Base-by-base conservation (phyloP, 2,329 filamentous ascomycete species). In the Byssoonygena ceratinophila region DNA sequence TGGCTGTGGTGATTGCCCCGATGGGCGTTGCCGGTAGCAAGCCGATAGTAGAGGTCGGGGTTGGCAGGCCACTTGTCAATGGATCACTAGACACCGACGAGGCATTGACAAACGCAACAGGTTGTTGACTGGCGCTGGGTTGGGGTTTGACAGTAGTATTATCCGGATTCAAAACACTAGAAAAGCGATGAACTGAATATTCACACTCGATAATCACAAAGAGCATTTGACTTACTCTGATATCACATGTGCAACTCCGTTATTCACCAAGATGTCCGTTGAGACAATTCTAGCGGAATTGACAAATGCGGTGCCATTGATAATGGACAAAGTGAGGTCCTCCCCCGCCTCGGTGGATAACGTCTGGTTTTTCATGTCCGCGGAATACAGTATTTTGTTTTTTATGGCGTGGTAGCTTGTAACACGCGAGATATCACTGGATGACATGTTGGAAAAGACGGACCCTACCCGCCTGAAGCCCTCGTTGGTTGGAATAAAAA, bases 381-480 rank as follows among this genome's bases (percentile, higher is more conserved):
- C 63, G 46, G 73, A 76, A 67, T 83, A 84, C 51, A 68, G 69
- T 1, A 82, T 72, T 7, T 71, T 71, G 43, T 74, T 75, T 43
- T 72, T 71, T 41, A 86, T 67, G 48, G 85, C 73, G 63, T 87
- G 83, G 67, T 87, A 87, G 23, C 73, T 67, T 31, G 86, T 71
- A 47, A 85, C 74, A 25, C 64, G 64, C 1, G 71, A 64, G 1
- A 84, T 69, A 12, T 78, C 64, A 3, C 72, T 64, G 0, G 66
- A 12, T 5, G 55, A 52, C n/a, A 55, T 53, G 41, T 55, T 57
- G 5, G 51, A 37, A 3, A 56, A 47, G 14, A 49, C 41, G n/a
- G 55, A 54, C 3, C 51, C 51, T 18, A 58, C 43, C 36, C 51
- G 37, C 22, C 40, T 43, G 32, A 57, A 58, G 29, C 51, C 55